Conservation (phyloP, 2,329 filamentous ascomycete species). For the Periconia sp. region DNA sequence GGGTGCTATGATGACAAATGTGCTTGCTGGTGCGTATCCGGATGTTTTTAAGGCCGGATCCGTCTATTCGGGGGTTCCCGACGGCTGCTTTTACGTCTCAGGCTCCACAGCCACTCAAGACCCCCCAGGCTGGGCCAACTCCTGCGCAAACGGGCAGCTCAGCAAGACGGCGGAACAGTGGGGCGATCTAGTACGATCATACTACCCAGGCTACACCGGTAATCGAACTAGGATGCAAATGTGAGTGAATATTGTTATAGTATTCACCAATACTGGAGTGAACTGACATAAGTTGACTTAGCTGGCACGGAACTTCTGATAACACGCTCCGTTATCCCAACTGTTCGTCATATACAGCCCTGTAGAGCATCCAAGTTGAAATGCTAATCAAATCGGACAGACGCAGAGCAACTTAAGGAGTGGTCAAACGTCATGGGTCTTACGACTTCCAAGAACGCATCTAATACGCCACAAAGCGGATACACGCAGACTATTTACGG, state of each 20-base stretch:
- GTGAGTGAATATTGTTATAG: constrained; percentile 5
- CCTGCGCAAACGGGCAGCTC: constrained; percentile 22
- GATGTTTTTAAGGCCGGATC: constrained; percentile 25
- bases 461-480: constrained; percentile 28
- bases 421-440: constrained; percentile 34
- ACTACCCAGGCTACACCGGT: constrained; percentile 24
- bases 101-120: constrained; percentile 37
- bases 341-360: constrained; percentile 11
- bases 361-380: not conserved
- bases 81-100: constrained; percentile 28
- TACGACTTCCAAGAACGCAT: constrained; percentile 15
- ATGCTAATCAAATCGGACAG: constrained; percentile 8
- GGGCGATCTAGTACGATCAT: constrained; percentile 18
- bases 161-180: constrained; percentile 22
- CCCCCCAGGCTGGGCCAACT: constrained; percentile 39
- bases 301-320: constrained; percentile 25
- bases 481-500: constrained; percentile 37
- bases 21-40: constrained; percentile 26
- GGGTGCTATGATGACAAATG: constrained; percentile 28
- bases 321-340: constrained; percentile 22
- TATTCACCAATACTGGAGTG: not conserved
- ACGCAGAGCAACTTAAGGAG: constrained; percentile 34
- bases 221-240: constrained; percentile 22
- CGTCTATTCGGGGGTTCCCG: constrained; percentile 25
- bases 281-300: not conserved